Evolutionary conservation across 306 rosid species (phyloP).

Genomic region (Corylus avellana): DNA sequence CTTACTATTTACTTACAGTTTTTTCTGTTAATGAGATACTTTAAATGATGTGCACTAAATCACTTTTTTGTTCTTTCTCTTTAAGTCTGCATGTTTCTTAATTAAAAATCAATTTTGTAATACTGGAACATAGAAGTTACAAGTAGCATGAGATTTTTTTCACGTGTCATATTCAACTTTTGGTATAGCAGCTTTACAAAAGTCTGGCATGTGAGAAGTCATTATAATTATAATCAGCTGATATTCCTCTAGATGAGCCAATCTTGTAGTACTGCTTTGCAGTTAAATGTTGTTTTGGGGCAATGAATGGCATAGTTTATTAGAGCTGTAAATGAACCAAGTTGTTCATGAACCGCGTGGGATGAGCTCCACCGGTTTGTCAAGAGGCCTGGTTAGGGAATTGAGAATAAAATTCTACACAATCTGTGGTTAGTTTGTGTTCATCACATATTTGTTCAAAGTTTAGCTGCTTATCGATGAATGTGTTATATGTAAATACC

Average conservation of each 20-base stretch:
- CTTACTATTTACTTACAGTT: not conserved
- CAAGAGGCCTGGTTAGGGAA: too few relatives aligned
- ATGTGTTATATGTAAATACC: too few relatives aligned
- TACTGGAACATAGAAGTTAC: not conserved
- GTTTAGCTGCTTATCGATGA: too few relatives aligned
- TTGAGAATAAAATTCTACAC: too few relatives aligned
- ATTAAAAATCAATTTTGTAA: not conserved
- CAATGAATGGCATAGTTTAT: too few relatives aligned
- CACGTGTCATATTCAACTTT: not conserved
- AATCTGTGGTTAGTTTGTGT: too few relatives aligned
- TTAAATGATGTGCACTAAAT: not conserved
- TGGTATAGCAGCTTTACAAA: not conserved
- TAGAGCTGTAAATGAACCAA: too few relatives aligned
- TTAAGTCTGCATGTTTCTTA: not conserved
- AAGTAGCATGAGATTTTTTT: not conserved
- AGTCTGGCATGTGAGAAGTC: not conserved
- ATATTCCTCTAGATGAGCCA: not conserved
- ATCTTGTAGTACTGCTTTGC: not conserved
- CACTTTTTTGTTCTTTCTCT: not conserved
- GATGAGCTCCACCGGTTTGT: too few relatives aligned
- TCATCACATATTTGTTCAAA: too few relatives aligned
- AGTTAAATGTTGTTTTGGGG: not conserved
- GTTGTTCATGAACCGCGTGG: too few relatives aligned
- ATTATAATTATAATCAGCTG: not conserved
- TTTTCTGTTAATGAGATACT: not conserved